A percentile compares a stretch with the other conserved stretches of the same genome.
phyloP scores from a whole-genome alignment of 1,139 yeast genomes.

The Arxiozyma telluris region DNA sequence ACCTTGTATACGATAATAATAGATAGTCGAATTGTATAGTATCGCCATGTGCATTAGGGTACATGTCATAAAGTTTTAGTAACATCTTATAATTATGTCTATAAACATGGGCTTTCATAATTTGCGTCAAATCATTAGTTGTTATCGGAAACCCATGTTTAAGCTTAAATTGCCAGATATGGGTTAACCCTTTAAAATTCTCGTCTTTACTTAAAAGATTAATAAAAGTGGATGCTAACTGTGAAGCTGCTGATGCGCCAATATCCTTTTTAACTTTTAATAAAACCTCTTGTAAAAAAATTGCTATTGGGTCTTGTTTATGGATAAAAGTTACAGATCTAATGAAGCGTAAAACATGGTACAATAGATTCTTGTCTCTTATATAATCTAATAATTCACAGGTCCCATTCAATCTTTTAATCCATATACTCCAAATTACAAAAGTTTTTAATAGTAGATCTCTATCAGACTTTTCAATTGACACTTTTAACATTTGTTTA shows the following conservation, averaged over 20 bases:
- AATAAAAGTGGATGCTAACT: constrained; percentile 22
- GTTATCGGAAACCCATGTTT: constrained; percentile 12
- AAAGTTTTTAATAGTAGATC: constrained; percentile 9
- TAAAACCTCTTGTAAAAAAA: constrained; percentile 6
- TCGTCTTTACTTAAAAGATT: constrained; percentile 12
- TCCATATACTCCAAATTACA: constrained; percentile 21
- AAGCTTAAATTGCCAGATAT: constrained; percentile 22
- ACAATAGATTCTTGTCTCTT: constrained; percentile 12
- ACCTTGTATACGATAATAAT: constrained; percentile 42
- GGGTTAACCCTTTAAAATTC: constrained; percentile 12
- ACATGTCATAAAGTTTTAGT: constrained; percentile 11
- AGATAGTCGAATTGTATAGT: constrained; percentile 36
- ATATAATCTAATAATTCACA: constrained; percentile 20
- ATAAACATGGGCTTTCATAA: constrained; percentile 20
- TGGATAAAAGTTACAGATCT: constrained; percentile 3
- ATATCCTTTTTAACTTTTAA: constrained; percentile 8
- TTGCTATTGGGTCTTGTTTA: not conserved
- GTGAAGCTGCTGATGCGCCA: constrained; percentile 20
- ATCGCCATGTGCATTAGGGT: constrained; percentile 27
- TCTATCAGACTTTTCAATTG: not conserved
- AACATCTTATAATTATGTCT: constrained; percentile 15
- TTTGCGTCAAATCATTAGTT: constrained; percentile 21
- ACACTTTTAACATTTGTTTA: constrained; percentile 5
- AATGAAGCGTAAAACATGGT: constrained; percentile 12
- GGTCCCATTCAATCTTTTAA: constrained; percentile 19